Evolutionary conservation across 768 basidiomycete genomes (phyloP), one percentile per base, ranked within the genome.

Genomic region (Hydnum rufescens): DNA sequence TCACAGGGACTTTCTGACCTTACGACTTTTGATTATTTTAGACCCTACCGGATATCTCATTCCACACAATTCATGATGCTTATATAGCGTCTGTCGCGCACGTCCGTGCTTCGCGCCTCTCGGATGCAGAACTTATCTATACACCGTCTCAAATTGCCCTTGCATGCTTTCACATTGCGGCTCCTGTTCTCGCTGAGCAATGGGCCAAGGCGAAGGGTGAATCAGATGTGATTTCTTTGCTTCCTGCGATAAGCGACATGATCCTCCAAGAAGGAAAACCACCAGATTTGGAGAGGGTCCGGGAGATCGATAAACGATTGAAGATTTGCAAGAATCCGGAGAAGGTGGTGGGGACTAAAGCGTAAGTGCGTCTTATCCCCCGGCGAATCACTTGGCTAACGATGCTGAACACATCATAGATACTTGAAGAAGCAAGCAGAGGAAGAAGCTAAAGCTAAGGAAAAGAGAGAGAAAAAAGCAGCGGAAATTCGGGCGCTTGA

Each of bases 321-420:
- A 80, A 77, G 60, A 61, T 82, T 32, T 96, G 93, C 70, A 86
- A 89, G 63, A 97, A 99, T 60, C 95, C 95, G 3, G 90, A 93
- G 65, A 95, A 92, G 64, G 80, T 93, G 3, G 77, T 79, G 8
- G 90, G 89, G n/a, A 93, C 79, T 56, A 80, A 76, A 55, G 82
- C 85, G 2, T 89, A 82, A 63, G 63, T 79, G 18, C n/a, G 19
- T 26, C 43, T 30, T 26, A 25, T 31, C 18, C 23, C 48, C 30
- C 30, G 49, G 1, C n/a, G 54, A 2, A 25, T 34, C 3, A 32
- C 25, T 25, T 42, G 5, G 51, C 51, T 58, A 28, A 54, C 42
- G 8, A 32, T 28, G 8, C 29, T 22, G n/a, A n/a, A 18, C 1
- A 18, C 22, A 8, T 47, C 22, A 32, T 47, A 59, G 58, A 32